These are phyloP conservation scores for Moringa oleifera DNA, from an alignment of 345 rosid species.

Conservation along the genomic window DNA sequence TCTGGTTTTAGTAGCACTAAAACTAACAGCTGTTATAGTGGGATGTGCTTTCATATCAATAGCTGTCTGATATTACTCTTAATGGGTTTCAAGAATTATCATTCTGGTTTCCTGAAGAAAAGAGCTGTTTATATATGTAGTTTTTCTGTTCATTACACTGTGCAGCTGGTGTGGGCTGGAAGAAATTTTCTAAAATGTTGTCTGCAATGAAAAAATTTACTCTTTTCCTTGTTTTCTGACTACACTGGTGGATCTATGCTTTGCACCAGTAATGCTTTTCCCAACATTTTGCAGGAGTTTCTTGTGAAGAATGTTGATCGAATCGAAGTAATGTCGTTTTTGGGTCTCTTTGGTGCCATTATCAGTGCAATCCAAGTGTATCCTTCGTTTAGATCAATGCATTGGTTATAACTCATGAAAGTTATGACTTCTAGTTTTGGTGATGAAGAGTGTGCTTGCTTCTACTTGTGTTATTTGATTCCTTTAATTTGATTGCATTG, in stretches of 20 bases:
- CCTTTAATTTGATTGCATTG: not conserved
- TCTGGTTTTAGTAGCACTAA: too few species aligned
- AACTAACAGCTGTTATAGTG: too few species aligned
- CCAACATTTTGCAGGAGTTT: conserved; percentile 45
- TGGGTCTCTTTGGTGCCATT: conserved; percentile 80
- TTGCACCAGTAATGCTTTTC: not conserved
- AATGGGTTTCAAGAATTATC: too few species aligned
- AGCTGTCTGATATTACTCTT: too few species aligned
- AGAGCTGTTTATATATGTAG: too few species aligned
- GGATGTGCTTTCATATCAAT: too few species aligned
- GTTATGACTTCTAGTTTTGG: not conserved
- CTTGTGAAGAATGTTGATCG: conserved; percentile 78
- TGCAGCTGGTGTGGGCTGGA: too few species aligned
- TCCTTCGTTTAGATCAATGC: conserved; percentile 34
- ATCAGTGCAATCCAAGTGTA: conserved; percentile 88
- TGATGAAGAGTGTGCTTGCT: not conserved
- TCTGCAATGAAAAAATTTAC: too few species aligned
- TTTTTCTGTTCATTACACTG: too few species aligned
- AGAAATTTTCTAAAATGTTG: not conserved
- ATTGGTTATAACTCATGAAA: not conserved
- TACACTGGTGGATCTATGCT: too few species aligned
- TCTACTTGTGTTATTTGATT: not conserved
- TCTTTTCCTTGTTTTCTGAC: not conserved
- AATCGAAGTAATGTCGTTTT: conserved; percentile 72
- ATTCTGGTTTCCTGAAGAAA: too few species aligned